These are phyloP conservation scores for Malus hybrid DNA, from an alignment of 331 rosid species.

Conservation along the genomic window DNA sequence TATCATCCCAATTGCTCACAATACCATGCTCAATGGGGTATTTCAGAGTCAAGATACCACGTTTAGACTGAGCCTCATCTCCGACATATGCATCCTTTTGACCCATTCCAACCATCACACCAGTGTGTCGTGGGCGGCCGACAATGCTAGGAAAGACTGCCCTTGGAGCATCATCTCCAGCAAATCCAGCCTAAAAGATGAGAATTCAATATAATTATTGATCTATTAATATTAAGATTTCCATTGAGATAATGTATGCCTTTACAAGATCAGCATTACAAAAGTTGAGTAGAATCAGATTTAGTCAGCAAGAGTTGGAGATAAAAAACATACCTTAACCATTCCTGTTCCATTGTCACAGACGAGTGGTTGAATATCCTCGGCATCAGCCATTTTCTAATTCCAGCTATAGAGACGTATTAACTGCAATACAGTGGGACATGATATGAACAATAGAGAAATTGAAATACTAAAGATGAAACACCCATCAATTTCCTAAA, in stretches of 20 bases:
- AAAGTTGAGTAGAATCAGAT: background rate
- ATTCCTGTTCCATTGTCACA: conserved; percentile 90
- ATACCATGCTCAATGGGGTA: conserved; percentile 90
- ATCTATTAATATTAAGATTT: background rate
- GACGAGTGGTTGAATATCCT: conserved; percentile 90
- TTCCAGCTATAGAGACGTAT: conserved; percentile 14
- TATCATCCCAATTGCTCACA: conserved; percentile 88
- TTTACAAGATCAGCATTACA: background rate
- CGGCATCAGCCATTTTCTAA: conserved; percentile 69
- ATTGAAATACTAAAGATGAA: background rate
- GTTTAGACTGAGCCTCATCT: conserved; percentile 85
- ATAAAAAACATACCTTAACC: conserved; percentile 54
- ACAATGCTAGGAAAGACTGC: conserved; percentile 91
- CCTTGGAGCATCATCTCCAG: conserved; percentile 94
- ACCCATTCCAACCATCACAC: conserved; percentile 95
- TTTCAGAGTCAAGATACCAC: conserved; percentile 75
- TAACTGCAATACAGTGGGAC: background rate
- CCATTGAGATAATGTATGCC: background rate
- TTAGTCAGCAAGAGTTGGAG: background rate
- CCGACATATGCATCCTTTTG: conserved; percentile 90
- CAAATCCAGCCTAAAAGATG: conserved; percentile 70
- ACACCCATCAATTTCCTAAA: background rate
- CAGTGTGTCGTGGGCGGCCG: conserved; percentile 87
- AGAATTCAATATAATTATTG: background rate
- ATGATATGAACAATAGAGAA: background rate